phyloP scores from a whole-genome alignment of 164 flowering plant species.

The Kalanchoe fedtschenkoi region DNA sequence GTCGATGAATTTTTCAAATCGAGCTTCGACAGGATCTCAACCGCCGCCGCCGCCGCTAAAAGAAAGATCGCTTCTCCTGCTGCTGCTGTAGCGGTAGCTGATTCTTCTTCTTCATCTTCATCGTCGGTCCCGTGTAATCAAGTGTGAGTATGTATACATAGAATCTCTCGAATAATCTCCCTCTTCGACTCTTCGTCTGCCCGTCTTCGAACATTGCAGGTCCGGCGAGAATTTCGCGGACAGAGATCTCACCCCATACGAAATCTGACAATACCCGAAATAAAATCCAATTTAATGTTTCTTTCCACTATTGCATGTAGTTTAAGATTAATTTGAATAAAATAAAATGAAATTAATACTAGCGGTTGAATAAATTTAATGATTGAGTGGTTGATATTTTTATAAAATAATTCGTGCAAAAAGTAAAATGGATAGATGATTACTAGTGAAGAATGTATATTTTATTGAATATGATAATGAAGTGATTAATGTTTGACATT shows the following conservation, averaged over 20 bases:
- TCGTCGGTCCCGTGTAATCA: neutral
- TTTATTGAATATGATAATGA: too few species aligned
- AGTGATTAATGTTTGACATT: too few species aligned
- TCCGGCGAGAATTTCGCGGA: too few species aligned
- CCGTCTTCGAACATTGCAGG: too few species aligned
- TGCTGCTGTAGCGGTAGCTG: neutral
- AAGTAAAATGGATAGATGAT: too few species aligned
- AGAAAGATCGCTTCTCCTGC: neutral
- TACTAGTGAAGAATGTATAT: too few species aligned
- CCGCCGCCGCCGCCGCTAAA: neutral
- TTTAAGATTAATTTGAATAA: neutral
- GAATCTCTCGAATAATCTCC: neutral
- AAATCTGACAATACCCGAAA: neutral
- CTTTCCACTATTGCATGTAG: neutral
- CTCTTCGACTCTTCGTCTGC: too few species aligned
- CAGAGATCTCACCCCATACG: too few species aligned
- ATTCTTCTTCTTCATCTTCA: neutral
- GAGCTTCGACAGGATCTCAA: constrained; percentile 3
- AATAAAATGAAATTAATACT: too few species aligned
- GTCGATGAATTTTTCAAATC: constrained; percentile 6
- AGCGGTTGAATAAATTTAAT: too few species aligned
- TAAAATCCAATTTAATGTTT: neutral
- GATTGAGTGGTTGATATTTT: too few species aligned
- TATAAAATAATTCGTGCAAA: too few species aligned
- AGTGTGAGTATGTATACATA: neutral